A percentile compares a stretch with the other conserved stretches of the same genome.
Conservation (phyloP, 441 rosid species). For the Theobroma grandiflorum region DNA sequence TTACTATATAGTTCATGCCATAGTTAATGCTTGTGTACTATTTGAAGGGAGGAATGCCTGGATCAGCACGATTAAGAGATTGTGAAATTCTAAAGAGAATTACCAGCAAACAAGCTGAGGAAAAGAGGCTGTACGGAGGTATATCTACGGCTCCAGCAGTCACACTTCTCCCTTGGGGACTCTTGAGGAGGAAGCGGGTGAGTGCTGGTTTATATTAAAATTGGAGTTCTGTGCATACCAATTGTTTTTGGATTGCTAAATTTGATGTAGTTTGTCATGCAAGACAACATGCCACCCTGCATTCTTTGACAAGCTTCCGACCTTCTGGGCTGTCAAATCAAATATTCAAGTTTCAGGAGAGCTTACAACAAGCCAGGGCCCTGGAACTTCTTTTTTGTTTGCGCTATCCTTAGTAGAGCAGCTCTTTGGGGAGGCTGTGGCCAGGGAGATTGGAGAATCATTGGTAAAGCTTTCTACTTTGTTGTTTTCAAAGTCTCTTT, state of each 20-base stretch:
- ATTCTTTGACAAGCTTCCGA: constrained; percentile 82
- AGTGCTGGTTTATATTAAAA: constrained; percentile 20
- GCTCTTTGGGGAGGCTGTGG: constrained; percentile 80
- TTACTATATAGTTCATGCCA: background rate
- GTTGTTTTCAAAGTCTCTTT: background rate
- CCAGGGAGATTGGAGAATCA: constrained; percentile 64
- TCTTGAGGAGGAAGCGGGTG: constrained; percentile 77
- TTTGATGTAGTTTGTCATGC: constrained; percentile 57
- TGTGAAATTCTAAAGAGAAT: constrained; percentile 67
- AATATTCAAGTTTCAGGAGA: constrained; percentile 86
- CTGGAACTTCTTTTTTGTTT: constrained; percentile 90
- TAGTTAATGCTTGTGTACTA: background rate
- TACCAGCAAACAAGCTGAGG: constrained; percentile 77
- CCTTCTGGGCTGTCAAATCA: constrained; percentile 91
- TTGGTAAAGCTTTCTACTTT: constrained; percentile 53
- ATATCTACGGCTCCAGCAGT: constrained; percentile 95
- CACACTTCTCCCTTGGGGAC: constrained; percentile 97
- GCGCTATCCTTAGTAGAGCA: constrained; percentile 83
- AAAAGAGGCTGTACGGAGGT: constrained; percentile 81
- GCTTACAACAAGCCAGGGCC: constrained; percentile 95
- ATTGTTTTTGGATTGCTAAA: constrained; percentile 54
- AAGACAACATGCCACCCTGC: constrained; percentile 97
- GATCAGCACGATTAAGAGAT: constrained; percentile 88
- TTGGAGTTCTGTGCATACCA: constrained; percentile 2
- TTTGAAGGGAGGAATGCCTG: constrained; percentile 98